Conservation (phyloP, 2,329 filamentous ascomycete genomes). For the Cercospora berteroae region DNA sequence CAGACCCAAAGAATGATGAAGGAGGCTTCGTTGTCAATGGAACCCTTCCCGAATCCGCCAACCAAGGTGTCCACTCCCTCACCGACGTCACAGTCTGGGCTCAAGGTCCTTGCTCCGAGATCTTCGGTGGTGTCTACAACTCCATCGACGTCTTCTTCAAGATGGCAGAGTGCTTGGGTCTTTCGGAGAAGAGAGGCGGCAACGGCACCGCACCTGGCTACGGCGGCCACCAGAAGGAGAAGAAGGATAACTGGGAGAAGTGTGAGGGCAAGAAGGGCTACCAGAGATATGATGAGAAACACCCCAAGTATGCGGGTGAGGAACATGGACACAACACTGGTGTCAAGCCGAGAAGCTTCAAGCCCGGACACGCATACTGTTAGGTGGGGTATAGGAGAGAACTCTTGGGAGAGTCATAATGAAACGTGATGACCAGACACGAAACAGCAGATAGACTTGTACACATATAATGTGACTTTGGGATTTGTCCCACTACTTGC, state of each 20-base stretch:
- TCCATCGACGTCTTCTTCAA: conserved; percentile 74
- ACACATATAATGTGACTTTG: background rate
- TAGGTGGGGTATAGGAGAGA: background rate
- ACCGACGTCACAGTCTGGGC: conserved; percentile 79
- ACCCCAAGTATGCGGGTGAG: conserved; percentile 25
- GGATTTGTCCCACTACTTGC: background rate
- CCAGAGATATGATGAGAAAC: conserved; percentile 22
- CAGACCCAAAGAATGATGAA: conserved; percentile 64
- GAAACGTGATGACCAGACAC: conserved; percentile 9
- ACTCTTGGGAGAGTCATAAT: background rate
- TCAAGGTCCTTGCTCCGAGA: conserved; percentile 73
- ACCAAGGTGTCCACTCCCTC: conserved; percentile 71
- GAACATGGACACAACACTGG: conserved; percentile 17
- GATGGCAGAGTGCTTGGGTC: conserved; percentile 66
- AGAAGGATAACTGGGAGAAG: conserved; percentile 26
- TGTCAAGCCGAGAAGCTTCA: conserved; percentile 17
- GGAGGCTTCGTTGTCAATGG: conserved; percentile 73
- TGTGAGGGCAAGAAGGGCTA: conserved; percentile 19
- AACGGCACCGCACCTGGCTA: conserved; percentile 16
- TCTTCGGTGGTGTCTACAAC: conserved; percentile 68
- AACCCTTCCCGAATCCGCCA: conserved; percentile 62
- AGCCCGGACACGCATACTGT: conserved; percentile 9
- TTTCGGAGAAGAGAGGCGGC: conserved; percentile 35
- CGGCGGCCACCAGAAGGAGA: conserved; percentile 16
- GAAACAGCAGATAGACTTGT: background rate